Base-by-base conservation (phyloP, 495 filamentous ascomycete species). In the Pseudoneurospora amorphoporcata region DNA sequence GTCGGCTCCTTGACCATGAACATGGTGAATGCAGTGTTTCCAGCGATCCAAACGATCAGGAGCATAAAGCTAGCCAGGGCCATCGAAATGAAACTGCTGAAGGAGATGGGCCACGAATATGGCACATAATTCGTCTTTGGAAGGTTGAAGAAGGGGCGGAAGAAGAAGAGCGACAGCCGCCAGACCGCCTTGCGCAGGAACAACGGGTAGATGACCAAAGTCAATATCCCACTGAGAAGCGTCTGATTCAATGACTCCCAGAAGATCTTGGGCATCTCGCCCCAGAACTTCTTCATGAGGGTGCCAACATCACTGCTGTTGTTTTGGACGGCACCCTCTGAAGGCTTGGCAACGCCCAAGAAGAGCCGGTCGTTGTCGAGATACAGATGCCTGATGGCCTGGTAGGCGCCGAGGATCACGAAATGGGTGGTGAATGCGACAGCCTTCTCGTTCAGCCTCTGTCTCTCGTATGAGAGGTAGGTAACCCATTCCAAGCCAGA, bases 401-500 rank as follows among this genome's bases (percentile, higher is more conserved):
- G 93, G 32, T 85, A 81, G 43, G 92, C 73, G 6, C 91, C 94
- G 19, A 95, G 82, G 1, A 88, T 80, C 7, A 92, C 73, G 71
- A 94, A 87, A 75, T 91, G 87, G 53, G 88, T 88, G 9, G 92
- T 89, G 19, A 98, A 84, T 80, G 94, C 97, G 40, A 99, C 86
- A 1, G 92, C 89, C 74, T 92, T 85, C 81, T 99, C 95, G 79
- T 99, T 99, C 73, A 98, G 81, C n/a, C 87, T 87, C 16, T 90
- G 84, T 17, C 95, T 87, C 79, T 95, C 94, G 71, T 92, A 83
- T 72, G 77, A 84, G 43, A 82, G 84, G 65, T 88, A 85, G 35
- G 90, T 90, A 70, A 95, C 88, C 87, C 90, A 92, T 69, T 88
- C 85, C 19, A 98, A 82, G 47, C 91, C 86, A 9, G 90, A 88